Base-by-base conservation (phyloP, 805 yeast genomes). In the Hanseniaspora clermontiae region DNA sequence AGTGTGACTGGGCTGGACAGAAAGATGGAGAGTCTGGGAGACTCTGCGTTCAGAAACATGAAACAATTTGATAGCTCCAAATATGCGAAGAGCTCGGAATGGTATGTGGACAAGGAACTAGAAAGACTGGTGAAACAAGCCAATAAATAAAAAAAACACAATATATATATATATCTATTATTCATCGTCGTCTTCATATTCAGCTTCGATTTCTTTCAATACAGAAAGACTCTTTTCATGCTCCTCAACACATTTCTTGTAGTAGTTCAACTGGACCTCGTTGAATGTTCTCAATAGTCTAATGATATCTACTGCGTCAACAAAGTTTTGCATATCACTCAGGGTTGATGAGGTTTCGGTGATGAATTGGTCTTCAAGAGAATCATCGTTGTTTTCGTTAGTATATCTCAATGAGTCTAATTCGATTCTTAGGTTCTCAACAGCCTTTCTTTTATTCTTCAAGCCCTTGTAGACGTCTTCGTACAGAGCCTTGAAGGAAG, bases 291-390 rank as follows among this genome's bases (percentile, higher is more conserved):
- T 82, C 61, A 86, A 72, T 62, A 86, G 70, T 58, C 77, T 75
- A 49, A 85, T 74, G 55, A 81, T 73, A 67, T 83, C 84, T 11
- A 80, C 74, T 27, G 90, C 87, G 59, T 77, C 79, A 61, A 86
- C 79, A 57, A 86, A 72, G 61, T 76, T 79, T 67, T 83, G 81
- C 93, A 86, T 84, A 55, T 81, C 80, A 62, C 80, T 78, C n/a
- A 84, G 93, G 0, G 95, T 93, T 31, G 76, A 72, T 57, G 84
- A 83, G 4, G 89, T 85, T 29, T 88, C 87, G 61, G 82, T 78
- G 38, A 86, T 93, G 61, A 86, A 77, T 60, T 84, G 91, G 65
- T 86, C 95, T 68, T 86, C 95, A 61, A 81, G 74, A 32, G 60
- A 54, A 10, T 57, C 57, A 51, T 65, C 70, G 45, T 63, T 67